Conservation (phyloP, 2,329 filamentous ascomycete genomes). For the Mariannaea elegans region DNA sequence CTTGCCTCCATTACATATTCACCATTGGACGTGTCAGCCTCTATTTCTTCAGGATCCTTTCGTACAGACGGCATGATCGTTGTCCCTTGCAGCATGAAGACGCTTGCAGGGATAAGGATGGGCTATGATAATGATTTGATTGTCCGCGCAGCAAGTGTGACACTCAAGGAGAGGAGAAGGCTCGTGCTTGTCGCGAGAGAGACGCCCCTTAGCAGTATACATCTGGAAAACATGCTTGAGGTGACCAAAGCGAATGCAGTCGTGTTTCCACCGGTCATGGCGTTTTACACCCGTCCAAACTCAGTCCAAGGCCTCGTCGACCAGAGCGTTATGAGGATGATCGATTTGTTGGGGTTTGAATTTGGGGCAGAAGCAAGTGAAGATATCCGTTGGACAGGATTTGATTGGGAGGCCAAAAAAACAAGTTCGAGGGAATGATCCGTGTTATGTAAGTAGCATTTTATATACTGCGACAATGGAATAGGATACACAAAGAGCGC, state of each 20-base stretch:
- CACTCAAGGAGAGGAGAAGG: constrained; percentile 53
- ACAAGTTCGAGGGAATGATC: too few species aligned
- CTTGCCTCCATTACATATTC: background rate
- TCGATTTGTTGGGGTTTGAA: too few species aligned
- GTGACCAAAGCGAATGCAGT: constrained; percentile 49
- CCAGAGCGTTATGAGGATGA: too few species aligned
- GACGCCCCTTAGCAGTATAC: constrained; percentile 57
- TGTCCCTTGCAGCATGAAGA: constrained; percentile 59
- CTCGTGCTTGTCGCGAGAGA: constrained; percentile 53
- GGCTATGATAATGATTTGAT: constrained; percentile 57
- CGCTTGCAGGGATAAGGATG: constrained; percentile 51
- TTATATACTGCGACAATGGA: too few species aligned
- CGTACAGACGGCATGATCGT: constrained; percentile 55
- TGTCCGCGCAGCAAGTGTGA: constrained; percentile 55
- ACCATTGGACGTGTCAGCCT: constrained; percentile 1
- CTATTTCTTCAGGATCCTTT: constrained; percentile 8
- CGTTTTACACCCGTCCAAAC: constrained; percentile 55
- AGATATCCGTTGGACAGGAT: too few species aligned
- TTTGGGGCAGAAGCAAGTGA: too few species aligned
- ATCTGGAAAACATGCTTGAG: constrained; percentile 55
- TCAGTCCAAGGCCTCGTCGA: too few species aligned
- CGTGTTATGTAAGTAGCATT: too few species aligned
- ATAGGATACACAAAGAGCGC: too few species aligned
- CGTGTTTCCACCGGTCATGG: constrained; percentile 55
- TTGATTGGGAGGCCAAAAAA: too few species aligned